A percentile compares a stretch with the other conserved stretches of the same genome.
phyloP scores from a whole-genome alignment of 2,329 filamentous ascomycete species.

The Talaromyces amestolkiae region DNA sequence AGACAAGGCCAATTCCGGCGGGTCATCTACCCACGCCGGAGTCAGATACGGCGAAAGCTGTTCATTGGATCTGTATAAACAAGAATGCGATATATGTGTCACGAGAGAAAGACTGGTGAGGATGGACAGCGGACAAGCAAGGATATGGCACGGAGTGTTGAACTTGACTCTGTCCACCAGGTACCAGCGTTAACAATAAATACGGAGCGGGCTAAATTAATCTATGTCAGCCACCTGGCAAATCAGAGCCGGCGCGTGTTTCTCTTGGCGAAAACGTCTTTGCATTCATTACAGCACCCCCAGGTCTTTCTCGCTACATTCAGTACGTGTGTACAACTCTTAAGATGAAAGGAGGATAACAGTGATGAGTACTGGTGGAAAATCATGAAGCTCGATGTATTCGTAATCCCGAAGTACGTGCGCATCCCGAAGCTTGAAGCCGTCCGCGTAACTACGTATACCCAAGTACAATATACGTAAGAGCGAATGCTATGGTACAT shows the following conservation, averaged over 20 bases:
- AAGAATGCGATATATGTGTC: background rate
- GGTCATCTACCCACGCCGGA: constrained; percentile 7
- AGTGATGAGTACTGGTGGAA: background rate
- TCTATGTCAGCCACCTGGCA: constrained; percentile 8
- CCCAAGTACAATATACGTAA: background rate
- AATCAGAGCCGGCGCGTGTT: constrained; percentile 2
- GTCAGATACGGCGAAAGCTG: background rate
- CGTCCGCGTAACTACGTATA: background rate
- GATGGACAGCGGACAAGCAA: background rate
- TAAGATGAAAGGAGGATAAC: background rate
- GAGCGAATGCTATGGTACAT: background rate
- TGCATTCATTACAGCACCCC: background rate
- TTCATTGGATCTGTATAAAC: constrained; percentile 2
- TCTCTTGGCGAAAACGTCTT: constrained; percentile 3
- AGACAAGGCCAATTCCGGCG: background rate
- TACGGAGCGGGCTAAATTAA: constrained; percentile 10
- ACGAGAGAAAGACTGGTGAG: background rate
- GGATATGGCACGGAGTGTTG: background rate
- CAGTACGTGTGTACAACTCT: background rate
- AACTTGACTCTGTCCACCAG: background rate
- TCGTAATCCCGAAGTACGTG: background rate
- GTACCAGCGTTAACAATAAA: constrained; percentile 6
- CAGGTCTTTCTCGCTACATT: background rate
- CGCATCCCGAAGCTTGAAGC: background rate
- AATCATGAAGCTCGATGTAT: background rate